phyloP scores from a whole-genome alignment of 2,329 filamentous ascomycete genomes.

The Dactylella cylindrospora region DNA sequence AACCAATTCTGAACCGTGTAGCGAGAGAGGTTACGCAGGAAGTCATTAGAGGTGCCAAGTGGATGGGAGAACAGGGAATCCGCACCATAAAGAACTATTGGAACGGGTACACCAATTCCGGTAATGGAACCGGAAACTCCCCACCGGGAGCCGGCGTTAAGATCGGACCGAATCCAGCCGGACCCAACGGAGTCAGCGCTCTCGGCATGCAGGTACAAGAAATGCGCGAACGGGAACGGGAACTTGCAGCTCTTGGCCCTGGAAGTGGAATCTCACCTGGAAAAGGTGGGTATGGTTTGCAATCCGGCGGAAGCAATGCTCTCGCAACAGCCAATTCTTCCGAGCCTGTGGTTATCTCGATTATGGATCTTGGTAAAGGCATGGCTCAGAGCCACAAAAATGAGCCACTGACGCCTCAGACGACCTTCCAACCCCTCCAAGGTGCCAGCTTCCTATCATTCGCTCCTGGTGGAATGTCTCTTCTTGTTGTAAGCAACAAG shows the following conservation, averaged over 20 bases:
- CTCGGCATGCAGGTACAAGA: constrained; percentile 44
- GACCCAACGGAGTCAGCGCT: constrained; percentile 37
- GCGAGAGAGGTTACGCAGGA: constrained; percentile 79
- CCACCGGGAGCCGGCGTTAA: constrained; percentile 37
- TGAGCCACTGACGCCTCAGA: constrained; percentile 60
- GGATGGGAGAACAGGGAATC: constrained; percentile 74
- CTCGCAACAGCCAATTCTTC: constrained; percentile 57
- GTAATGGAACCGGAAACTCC: constrained; percentile 30
- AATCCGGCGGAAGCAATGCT: constrained; percentile 45
- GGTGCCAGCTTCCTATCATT: constrained; percentile 82
- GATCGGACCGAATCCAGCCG: constrained; percentile 40
- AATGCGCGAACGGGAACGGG: constrained; percentile 42
- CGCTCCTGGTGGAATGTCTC: constrained; percentile 69
- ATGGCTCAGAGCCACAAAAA: constrained; percentile 56
- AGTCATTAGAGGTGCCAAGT: constrained; percentile 71
- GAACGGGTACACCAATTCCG: constrained; percentile 59
- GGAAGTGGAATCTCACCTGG: constrained; percentile 39
- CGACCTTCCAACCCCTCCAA: constrained; percentile 69
- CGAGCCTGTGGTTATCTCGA: constrained; percentile 73
- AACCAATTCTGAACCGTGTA: constrained; percentile 72
- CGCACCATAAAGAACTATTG: constrained; percentile 81
- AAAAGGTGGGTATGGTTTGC: constrained; percentile 31
- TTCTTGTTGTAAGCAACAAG: constrained; percentile 79
- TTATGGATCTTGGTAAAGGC: constrained; percentile 67
- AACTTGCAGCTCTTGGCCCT: constrained; percentile 41